Percentiles rank a stretch among this genome's conserved stretches.
These are phyloP conservation scores for Biscutella auriculata DNA, from an alignment of 441 rosid species.

Conservation along the genomic window DNA sequence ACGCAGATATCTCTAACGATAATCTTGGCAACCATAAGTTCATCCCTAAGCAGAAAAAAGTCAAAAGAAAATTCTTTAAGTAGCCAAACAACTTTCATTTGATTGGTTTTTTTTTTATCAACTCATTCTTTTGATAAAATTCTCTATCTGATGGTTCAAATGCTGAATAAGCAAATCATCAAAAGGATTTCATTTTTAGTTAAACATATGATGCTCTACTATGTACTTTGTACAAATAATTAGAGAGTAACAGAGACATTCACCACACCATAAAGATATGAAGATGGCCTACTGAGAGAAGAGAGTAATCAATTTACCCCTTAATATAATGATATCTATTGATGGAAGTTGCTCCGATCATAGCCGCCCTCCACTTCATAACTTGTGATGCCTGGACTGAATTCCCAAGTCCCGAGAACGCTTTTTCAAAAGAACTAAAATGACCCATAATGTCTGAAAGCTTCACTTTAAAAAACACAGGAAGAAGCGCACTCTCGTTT, in stretches of 20 bases:
- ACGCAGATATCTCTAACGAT: slow-evolving; percentile 3
- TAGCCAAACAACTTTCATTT: background rate
- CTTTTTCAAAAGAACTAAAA: too few relatives aligned
- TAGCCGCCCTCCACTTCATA: background rate
- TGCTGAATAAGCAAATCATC: background rate
- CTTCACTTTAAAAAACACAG: slow-evolving; percentile 1
- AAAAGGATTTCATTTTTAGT: background rate
- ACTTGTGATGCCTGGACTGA: background rate
- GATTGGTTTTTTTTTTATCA: too few relatives aligned
- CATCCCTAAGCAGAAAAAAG: background rate
- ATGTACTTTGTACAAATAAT: background rate
- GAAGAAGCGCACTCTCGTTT: background rate
- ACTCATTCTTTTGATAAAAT: too few relatives aligned
- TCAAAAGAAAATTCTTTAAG: background rate
- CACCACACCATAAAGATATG: background rate
- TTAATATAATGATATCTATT: background rate
- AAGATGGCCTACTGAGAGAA: background rate
- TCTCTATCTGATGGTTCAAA: background rate
- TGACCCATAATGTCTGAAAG: too few relatives aligned
- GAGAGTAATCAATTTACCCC: slow-evolving; percentile 4
- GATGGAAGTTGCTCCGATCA: background rate
- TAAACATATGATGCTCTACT: too few relatives aligned
- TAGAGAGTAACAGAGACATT: background rate
- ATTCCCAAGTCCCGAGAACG: too few relatives aligned
- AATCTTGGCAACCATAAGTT: slow-evolving; percentile 3